Percentiles rank a stretch among this genome's conserved stretches.
Evolutionary conservation across 2,329 filamentous ascomycete genomes (phyloP).

Genomic region (Colletotrichum cereale): DNA sequence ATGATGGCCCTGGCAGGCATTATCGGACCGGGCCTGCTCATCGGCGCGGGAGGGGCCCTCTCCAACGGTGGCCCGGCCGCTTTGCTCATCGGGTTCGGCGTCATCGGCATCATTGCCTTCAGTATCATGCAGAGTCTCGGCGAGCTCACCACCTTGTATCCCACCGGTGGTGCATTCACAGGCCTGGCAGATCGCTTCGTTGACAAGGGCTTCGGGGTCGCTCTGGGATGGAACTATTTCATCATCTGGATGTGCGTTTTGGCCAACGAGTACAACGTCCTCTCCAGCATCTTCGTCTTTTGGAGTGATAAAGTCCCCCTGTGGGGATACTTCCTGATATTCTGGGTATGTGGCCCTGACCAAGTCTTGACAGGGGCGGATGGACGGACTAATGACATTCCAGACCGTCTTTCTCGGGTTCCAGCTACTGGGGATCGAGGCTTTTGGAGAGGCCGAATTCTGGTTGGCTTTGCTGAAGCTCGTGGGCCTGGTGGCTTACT

Average conservation of each 20-base stretch:
- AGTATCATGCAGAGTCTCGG: slow-evolving; percentile 80
- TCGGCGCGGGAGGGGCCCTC: slow-evolving; percentile 78
- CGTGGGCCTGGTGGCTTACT: slow-evolving; percentile 76
- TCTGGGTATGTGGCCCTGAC: slow-evolving; percentile 66
- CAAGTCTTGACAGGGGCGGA: not conserved
- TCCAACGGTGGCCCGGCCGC: slow-evolving; percentile 77
- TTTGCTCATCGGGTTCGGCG: slow-evolving; percentile 78
- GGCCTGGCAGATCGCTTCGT: slow-evolving; percentile 78
- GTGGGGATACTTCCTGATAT: slow-evolving; percentile 79
- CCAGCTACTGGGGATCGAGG: slow-evolving; percentile 78
- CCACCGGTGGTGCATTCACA: slow-evolving; percentile 78
- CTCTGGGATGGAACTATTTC: slow-evolving; percentile 80
- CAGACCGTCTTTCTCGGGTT: slow-evolving; percentile 72
- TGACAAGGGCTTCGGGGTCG: slow-evolving; percentile 76
- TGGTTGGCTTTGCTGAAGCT: slow-evolving; percentile 83
- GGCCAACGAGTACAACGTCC: slow-evolving; percentile 79
- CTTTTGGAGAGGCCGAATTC: slow-evolving; percentile 84
- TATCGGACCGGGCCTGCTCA: slow-evolving; percentile 78
- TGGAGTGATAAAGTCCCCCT: slow-evolving; percentile 72
- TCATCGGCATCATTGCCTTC: slow-evolving; percentile 78
- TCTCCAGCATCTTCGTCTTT: slow-evolving; percentile 74
- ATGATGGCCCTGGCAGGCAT: slow-evolving; percentile 75
- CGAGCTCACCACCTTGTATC: slow-evolving; percentile 80
- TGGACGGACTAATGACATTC: not conserved
- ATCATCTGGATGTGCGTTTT: slow-evolving; percentile 76